Evolutionary conservation across 169 alveolate species (phyloP), one percentile per base, ranked within the genome.

Genomic region (Eimeria necatrix): DNA sequence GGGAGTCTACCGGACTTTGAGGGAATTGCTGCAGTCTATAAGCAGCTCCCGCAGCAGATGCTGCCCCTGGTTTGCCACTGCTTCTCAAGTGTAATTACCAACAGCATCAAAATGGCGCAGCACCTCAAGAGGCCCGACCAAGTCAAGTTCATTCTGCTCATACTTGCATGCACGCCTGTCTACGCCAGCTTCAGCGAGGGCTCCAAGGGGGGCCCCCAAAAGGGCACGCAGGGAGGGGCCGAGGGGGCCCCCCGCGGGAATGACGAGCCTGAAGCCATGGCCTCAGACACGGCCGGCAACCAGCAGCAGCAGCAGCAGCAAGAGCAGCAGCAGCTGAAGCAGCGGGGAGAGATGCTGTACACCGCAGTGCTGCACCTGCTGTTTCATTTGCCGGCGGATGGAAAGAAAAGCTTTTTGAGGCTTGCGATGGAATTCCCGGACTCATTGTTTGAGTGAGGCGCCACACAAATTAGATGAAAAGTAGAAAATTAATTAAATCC

Each of bases 341-440:
- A 73, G 26, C 49, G 59, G 53, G 91, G 91, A 41, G 91, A 83
- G 59, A 22, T 61, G 12, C 22, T 83, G 46, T 83, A 49, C 91
- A 56, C 91, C 7, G 91, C 91, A 5, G 32, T 83, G 51, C 46
- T 56, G 9, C 91, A 83, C 46, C 49, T 83, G 49, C 76, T 83
- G n/a, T 83, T 83, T 26, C 91, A 59, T 18, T 59, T 83, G 59
- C 76, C 91, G 59, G 60, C 91, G 4, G 91, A 83, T 7, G 91
- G 91, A 7, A 83, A 83, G n/a, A 59, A 10, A 53, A 61, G 32
- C 24, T 83, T 83, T 59, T 41, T 83, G 49, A 6, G 76, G 6
- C 76, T 83, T 20, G 91, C 91, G 8, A 61, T 16, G 76, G 91
- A 83, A 56, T 20, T 83, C 56, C 91, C 91, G 4, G 91, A 83